These are phyloP conservation scores for Carex parvula DNA, from an alignment of 176 grass and related monocot genomes.

Conservation along the genomic window DNA sequence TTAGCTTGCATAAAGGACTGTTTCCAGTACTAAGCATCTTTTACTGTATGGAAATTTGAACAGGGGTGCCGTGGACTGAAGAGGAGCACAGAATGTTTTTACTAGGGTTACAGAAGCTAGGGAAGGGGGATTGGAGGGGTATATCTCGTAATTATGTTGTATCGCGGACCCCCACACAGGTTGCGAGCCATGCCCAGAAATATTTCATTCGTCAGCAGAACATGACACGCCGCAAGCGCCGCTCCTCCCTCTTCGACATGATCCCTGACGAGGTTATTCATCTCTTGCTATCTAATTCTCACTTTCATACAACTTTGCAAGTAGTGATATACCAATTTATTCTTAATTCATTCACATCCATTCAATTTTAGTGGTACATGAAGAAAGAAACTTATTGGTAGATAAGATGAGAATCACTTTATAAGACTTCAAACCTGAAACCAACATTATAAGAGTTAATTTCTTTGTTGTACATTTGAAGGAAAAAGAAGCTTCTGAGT, in stretches of 20 bases:
- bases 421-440: background rate
- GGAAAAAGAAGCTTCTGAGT: background rate
- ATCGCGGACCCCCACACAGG: slow-evolving; percentile 94
- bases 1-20: background rate
- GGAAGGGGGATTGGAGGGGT: slow-evolving; percentile 96
- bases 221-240: slow-evolving; percentile 89
- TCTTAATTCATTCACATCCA: background rate
- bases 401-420: background rate
- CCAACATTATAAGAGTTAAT: background rate
- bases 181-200: slow-evolving; percentile 97
- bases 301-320: slow-evolving; percentile 4
- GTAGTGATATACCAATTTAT: background rate
- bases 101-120: slow-evolving; percentile 89
- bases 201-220: slow-evolving; percentile 97
- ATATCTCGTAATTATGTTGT: slow-evolving; percentile 99
- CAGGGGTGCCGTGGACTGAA: slow-evolving; percentile 97
- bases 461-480: background rate
- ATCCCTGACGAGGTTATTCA: slow-evolving; percentile 70
- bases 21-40: slow-evolving; percentile 12
- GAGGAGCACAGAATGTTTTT: slow-evolving; percentile 98
- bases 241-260: slow-evolving; percentile 98
- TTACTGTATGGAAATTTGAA: background rate
- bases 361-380: background rate
- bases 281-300: background rate
- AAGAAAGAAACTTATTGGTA: background rate